Conservation (phyloP, 345 rosid species). For the Litchi chinensis region DNA sequence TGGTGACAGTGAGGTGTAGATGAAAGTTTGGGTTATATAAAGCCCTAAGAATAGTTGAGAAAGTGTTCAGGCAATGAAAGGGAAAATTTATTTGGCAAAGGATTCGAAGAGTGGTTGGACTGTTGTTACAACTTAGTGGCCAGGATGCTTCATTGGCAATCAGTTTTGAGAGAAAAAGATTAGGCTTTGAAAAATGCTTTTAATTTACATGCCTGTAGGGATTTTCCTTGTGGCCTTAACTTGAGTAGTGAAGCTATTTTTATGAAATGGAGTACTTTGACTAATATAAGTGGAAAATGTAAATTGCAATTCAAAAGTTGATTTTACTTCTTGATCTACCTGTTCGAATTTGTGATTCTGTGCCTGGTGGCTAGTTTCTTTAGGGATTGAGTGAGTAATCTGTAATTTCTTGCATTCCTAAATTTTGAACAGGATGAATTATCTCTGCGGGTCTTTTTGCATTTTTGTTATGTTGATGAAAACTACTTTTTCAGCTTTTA, state of each 20-base stretch:
- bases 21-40: neutral
- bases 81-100: neutral
- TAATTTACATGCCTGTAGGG: neutral
- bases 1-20: conserved; percentile 3
- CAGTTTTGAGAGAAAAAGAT: neutral
- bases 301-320: neutral
- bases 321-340: neutral
- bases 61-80: neutral
- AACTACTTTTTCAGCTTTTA: conserved; percentile 63
- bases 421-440: neutral
- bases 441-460: neutral
- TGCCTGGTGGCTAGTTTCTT: neutral
- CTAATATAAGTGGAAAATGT: neutral
- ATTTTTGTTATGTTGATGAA: neutral
- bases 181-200: neutral
- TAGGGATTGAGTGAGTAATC: neutral
- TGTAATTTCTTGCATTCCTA: neutral
- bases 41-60: neutral
- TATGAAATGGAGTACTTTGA: neutral
- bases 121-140: neutral
- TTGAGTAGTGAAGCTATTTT: neutral
- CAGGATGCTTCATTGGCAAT: neutral
- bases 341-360: conserved; percentile 7
- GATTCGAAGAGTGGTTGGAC: neutral
- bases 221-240: neutral